Base-by-base conservation (phyloP, 2,329 filamentous ascomycete genomes). In the Paraphaeosphaeria sporulosa region DNA sequence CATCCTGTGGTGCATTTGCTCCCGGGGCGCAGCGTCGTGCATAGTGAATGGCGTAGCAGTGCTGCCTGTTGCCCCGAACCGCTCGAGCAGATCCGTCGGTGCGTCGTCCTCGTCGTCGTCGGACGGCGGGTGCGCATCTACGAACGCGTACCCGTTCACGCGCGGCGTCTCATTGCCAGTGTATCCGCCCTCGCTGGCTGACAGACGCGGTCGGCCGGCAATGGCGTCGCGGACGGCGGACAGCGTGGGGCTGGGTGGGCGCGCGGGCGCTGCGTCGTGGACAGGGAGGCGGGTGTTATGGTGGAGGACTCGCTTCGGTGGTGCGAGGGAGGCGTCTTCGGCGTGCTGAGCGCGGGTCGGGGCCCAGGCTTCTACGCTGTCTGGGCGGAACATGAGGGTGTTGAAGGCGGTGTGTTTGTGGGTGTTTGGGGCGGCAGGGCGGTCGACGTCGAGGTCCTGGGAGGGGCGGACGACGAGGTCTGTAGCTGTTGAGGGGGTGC, bases 61-160 rank as follows among this genome's bases (percentile, higher is more conserved):
- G n/a, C 58, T 63, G 9, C 51, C 60, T 10, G 64, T 69, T 32
- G 71, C 66, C n/a, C 83, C 81, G 32, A 79, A 77, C 43, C 79
- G 78, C n/a, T 85, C 76, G 1, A 83, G 69, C 1, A 83, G 65
- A 43, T 77, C 75, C 38, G 71, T 74, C 3, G 77, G 77, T 10
- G 75, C 76, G 50, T 76, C 73, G 15, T 74, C 75, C 27, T 77
- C 75, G 46, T 77, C 74, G 47, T 78, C 75, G 12, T 59, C 84
- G 0, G 86, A 85, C 43, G 90, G 93, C 65, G 96, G 93, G 25
- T 96, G 92, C 58, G 96, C 93, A 67, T 97, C 93, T 38, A 99
- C 94, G 78, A 97, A 98, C 0, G 93, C 87, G 76, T 97, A 99
- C 1, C 95, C 95, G 64, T 96, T 96, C 0, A 98, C 92, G 2